Evolutionary conservation across 2,329 filamentous ascomycete species (phyloP).

Genomic region (Verticillium dahliae): DNA sequence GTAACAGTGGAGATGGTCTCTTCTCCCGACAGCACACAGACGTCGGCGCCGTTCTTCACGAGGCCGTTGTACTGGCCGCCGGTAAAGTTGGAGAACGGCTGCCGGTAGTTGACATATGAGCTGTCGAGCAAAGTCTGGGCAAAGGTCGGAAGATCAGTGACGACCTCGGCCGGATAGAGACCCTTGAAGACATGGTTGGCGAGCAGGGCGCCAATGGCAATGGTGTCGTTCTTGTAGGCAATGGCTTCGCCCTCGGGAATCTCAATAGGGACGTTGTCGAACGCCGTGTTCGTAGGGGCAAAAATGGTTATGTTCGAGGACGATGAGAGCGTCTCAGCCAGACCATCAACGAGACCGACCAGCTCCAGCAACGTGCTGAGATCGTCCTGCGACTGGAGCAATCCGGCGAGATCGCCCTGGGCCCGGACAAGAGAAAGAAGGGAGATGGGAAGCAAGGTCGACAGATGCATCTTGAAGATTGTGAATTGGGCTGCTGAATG

Average conservation of each 20-base stretch:
- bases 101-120: constrained; percentile 20
- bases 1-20: constrained; percentile 23
- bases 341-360: constrained; percentile 15
- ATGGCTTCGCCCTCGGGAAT: constrained; percentile 25
- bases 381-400: constrained; percentile 15
- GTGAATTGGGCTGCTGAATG: no score
- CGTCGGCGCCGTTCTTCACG: constrained; percentile 21
- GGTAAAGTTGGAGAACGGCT: constrained; percentile 29
- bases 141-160: constrained; percentile 21
- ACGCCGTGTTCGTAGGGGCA: constrained; percentile 27
- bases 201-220: constrained; percentile 22
- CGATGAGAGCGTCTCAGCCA: constrained; percentile 22
- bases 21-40: constrained; percentile 25
- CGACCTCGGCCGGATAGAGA: constrained; percentile 18
- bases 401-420: constrained; percentile 13
- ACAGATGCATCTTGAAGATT: background rate
- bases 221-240: constrained; percentile 18
- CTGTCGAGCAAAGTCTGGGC: constrained; percentile 20
- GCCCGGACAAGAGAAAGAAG: constrained; percentile 4
- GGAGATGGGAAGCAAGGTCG: background rate
- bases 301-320: constrained; percentile 26
- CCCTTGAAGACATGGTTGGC: constrained; percentile 25
- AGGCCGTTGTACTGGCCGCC: constrained; percentile 28
- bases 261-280: constrained; percentile 21
- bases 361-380: constrained; percentile 16